Evolutionary conservation across 106 monocot genomes (phyloP).

Genomic region (Amphibolis antarctica): DNA sequence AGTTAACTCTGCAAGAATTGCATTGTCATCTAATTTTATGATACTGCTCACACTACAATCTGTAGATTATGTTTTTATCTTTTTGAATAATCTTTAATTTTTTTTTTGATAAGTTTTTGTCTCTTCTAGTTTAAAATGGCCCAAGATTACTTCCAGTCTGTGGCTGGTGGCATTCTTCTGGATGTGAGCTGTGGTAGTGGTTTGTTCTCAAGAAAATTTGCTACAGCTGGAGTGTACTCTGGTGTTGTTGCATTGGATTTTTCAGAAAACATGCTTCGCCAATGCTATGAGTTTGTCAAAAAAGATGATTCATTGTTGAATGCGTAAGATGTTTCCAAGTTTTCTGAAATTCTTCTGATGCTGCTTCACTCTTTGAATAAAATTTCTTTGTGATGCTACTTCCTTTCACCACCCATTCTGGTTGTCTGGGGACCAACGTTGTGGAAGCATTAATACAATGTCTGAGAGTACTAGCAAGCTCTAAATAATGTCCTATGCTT

Average conservation of each 20-base stretch:
- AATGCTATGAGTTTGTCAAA: slow-evolving; percentile 77
- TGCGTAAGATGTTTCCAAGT: slow-evolving; percentile 36
- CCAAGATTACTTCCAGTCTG: slow-evolving; percentile 78
- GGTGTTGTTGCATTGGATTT: slow-evolving; percentile 87
- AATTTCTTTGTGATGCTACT: slow-evolving; percentile 1
- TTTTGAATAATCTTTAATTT: too few species aligned
- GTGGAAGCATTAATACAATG: too few species aligned
- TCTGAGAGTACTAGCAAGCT: too few species aligned
- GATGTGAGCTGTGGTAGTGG: slow-evolving; percentile 99
- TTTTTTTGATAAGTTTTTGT: not conserved
- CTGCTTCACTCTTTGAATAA: not conserved
- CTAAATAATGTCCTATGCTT: too few species aligned
- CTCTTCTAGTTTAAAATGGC: slow-evolving; percentile 85
- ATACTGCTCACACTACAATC: too few species aligned
- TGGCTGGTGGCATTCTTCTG: slow-evolving; percentile 74
- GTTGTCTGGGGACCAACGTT: too few species aligned
- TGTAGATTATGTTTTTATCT: too few species aligned
- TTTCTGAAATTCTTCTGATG: not conserved
- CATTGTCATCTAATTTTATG: too few species aligned
- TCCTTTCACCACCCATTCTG: too few species aligned
- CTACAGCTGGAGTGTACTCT: slow-evolving; percentile 61
- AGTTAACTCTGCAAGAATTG: too few species aligned
- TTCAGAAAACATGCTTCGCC: slow-evolving; percentile 98
- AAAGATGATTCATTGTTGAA: slow-evolving; percentile 49
- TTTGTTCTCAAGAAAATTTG: slow-evolving; percentile 96